Evolutionary conservation across 306 rosid genomes (phyloP).

Genomic region (Vicia villosa): DNA sequence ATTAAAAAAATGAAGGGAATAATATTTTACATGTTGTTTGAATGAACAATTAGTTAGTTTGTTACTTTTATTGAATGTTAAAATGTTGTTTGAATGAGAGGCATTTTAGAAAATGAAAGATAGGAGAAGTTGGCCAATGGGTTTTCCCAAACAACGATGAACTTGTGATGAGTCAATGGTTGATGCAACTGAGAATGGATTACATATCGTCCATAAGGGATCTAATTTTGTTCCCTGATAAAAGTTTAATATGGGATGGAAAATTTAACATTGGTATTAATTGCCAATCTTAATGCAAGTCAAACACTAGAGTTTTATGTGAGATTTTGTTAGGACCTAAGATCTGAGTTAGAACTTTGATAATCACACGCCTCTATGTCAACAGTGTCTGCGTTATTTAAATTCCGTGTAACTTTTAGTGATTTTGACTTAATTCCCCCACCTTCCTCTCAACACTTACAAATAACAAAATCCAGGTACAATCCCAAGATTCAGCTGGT

Average conservation of each 20-base stretch:
- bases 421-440: constrained; percentile 40
- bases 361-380: constrained; percentile 1
- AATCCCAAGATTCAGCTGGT: constrained; percentile 86
- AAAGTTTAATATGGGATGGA: constrained; percentile 29
- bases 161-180: constrained; percentile 5
- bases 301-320: background rate
- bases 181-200: background rate
- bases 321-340: constrained; percentile 9
- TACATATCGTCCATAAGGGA: constrained; percentile 14
- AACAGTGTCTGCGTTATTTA: background rate
- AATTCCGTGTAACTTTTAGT: constrained; percentile 4
- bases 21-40: constrained; percentile 1
- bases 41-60: constrained; percentile 7
- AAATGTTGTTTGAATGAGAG: constrained; percentile 8
- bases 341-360: constrained; percentile 18
- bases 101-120: constrained; percentile 34
- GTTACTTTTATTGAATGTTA: background rate
- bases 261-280: constrained; percentile 8
- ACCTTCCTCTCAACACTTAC: background rate
- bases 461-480: constrained; percentile 55
- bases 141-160: constrained; percentile 16
- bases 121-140: constrained; percentile 22
- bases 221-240: constrained; percentile 11
- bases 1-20: background rate
- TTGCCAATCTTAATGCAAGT: background rate